These are phyloP conservation scores for Neofusicoccum cordaticola DNA, from an alignment of 2,329 filamentous ascomycete species.

Conservation along the genomic window DNA sequence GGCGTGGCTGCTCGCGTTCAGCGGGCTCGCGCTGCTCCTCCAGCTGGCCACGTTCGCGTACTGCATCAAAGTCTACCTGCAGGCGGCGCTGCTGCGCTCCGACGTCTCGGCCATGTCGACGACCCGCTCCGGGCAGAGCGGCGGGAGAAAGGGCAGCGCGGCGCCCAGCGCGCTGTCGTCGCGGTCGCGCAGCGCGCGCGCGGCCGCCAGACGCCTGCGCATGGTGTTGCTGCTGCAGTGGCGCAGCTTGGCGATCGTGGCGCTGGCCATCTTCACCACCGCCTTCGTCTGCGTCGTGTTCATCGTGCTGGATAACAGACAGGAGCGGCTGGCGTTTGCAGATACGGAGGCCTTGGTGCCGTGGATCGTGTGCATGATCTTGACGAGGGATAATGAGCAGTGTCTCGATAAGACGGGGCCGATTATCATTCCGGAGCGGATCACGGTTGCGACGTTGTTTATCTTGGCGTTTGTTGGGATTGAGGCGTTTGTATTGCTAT, in stretches of 20 bases:
- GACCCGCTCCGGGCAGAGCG: background rate
- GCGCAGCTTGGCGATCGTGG: constrained; percentile 84
- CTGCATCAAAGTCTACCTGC: constrained; percentile 92
- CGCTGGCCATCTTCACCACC: constrained; percentile 86
- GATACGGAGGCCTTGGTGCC: constrained; percentile 23
- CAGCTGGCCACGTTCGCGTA: constrained; percentile 79
- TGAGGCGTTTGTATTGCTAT: constrained; percentile 25
- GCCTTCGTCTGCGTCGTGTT: constrained; percentile 93
- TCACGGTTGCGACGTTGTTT: constrained; percentile 24
- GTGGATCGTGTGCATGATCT: constrained; percentile 26
- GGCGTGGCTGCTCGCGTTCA: constrained; percentile 83
- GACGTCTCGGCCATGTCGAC: background rate
- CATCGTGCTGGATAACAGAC: constrained; percentile 69
- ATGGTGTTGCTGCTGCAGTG: constrained; percentile 90
- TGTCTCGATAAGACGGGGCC: constrained; percentile 21
- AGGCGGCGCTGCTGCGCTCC: constrained; percentile 29
- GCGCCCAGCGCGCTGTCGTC: constrained; percentile 17
- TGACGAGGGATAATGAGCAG: constrained; percentile 21
- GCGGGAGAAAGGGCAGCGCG: background rate
- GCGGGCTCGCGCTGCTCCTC: constrained; percentile 70
- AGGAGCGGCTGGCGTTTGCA: constrained; percentile 33
- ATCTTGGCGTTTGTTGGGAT: constrained; percentile 25
- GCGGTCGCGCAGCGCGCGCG: constrained; percentile 20
- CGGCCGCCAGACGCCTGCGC: constrained; percentile 62
- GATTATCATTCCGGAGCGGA: constrained; percentile 22